Evolutionary conservation across 768 basidiomycete genomes (phyloP).

Genomic region (Guyanaporus albipodus): DNA sequence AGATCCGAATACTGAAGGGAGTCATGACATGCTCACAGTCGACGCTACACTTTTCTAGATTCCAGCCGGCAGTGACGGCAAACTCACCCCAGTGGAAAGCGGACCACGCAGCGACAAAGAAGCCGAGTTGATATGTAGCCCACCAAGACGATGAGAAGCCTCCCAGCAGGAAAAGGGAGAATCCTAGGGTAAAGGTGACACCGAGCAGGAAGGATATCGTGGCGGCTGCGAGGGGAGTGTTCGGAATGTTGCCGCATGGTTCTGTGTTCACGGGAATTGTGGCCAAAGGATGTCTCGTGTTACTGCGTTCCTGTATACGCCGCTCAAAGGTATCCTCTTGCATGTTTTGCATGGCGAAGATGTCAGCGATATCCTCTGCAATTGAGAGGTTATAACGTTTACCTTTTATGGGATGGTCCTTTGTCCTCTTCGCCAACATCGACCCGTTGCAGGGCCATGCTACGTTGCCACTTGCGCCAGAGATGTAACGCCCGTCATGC

Average conservation of each 20-base stretch:
- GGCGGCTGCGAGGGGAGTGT: conserved; percentile 79
- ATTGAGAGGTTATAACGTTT: too few relatives aligned
- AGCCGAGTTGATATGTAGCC: conserved; percentile 72
- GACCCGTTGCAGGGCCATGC: conserved; percentile 22
- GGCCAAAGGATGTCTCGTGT: conserved; percentile 41
- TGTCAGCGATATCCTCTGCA: too few relatives aligned
- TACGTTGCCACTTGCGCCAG: conserved; percentile 5
- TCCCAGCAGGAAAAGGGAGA: conserved; percentile 45
- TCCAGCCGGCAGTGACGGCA: conserved; percentile 94
- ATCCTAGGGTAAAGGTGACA: conserved; percentile 56
- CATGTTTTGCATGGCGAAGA: conserved; percentile 29
- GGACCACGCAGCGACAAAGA: conserved; percentile 81
- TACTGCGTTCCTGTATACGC: conserved; percentile 41
- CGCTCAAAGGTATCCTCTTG: conserved; percentile 37
- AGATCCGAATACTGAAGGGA: not conserved
- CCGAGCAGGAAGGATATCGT: conserved; percentile 86
- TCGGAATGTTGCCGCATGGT: conserved; percentile 64
- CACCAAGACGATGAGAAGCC: conserved; percentile 50
- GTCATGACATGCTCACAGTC: conserved; percentile 64
- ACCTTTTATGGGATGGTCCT: conserved; percentile 12
- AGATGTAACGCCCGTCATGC: conserved; percentile 11
- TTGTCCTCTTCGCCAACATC: not conserved
- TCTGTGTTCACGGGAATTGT: conserved; percentile 46
- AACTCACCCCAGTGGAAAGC: conserved; percentile 94
- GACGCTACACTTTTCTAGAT: conserved; percentile 84